Evolutionary conservation across 2,329 filamentous ascomycete genomes (phyloP).

Genomic region (Aphanocladium album): DNA sequence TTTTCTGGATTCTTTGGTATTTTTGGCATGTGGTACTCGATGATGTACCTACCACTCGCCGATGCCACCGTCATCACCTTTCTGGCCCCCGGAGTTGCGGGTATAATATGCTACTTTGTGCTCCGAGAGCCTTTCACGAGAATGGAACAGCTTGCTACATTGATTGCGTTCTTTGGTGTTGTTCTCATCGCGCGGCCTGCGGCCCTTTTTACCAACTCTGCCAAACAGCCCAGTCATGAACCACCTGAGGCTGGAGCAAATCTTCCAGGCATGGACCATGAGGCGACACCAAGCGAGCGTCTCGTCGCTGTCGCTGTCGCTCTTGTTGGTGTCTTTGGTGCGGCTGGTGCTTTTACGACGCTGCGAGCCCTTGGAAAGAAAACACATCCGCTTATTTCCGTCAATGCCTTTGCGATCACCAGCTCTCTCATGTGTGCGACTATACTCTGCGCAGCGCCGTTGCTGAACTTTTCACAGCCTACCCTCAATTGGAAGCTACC

Average conservation of each 20-base stretch:
- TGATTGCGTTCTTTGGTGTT: constrained; percentile 73
- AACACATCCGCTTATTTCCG: constrained; percentile 75
- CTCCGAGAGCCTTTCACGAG: constrained; percentile 72
- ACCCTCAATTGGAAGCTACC: constrained; percentile 40
- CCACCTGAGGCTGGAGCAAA: constrained; percentile 11
- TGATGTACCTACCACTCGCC: constrained; percentile 73
- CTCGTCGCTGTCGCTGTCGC: constrained; percentile 66
- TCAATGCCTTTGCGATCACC: constrained; percentile 75
- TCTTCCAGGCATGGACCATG: constrained; percentile 29
- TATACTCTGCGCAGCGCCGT: constrained; percentile 50
- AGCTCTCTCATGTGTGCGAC: constrained; percentile 63
- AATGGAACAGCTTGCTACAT: constrained; percentile 68
- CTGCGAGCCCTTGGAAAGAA: constrained; percentile 76
- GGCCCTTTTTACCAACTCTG: constrained; percentile 41
- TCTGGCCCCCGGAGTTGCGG: constrained; percentile 71
- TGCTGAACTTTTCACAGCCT: constrained; percentile 42
- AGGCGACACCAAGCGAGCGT: constrained; percentile 56
- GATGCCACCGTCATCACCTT: constrained; percentile 91
- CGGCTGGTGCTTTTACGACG: constrained; percentile 66
- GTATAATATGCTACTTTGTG: constrained; percentile 73
- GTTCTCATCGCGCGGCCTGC: constrained; percentile 74
- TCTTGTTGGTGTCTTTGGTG: constrained; percentile 71
- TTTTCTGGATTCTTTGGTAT: constrained; percentile 72
- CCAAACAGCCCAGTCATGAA: constrained; percentile 7
- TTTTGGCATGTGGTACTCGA: constrained; percentile 64